Percentiles rank a stretch among this genome's conserved stretches.
phyloP scores from a whole-genome alignment of 192 early-diverging fungal species.

The Coemansia sp. region DNA sequence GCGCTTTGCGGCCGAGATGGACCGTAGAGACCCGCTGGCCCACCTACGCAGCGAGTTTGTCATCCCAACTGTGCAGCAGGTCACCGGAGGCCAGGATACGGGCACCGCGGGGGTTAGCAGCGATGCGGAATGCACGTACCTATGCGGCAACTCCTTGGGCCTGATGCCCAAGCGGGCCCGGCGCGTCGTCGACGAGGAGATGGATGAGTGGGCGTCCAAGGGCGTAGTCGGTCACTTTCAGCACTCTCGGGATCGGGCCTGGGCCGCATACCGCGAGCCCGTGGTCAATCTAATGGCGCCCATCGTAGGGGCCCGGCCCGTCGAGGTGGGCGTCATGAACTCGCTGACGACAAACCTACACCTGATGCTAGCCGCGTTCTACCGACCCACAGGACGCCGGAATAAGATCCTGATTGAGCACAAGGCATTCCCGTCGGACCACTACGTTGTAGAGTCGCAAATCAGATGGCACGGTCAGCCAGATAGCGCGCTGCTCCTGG shows the following conservation, averaged over 20 bases:
- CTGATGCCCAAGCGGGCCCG: slow-evolving; percentile 68
- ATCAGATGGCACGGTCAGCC: slow-evolving; percentile 76
- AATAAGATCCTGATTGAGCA: slow-evolving; percentile 87
- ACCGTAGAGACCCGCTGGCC: slow-evolving; percentile 54
- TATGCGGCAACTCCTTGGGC: slow-evolving; percentile 95
- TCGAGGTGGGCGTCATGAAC: slow-evolving; percentile 88
- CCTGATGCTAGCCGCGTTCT: slow-evolving; percentile 86
- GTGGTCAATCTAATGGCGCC: slow-evolving; percentile 68
- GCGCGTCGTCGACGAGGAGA: slow-evolving; percentile 72
- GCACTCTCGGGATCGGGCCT: slow-evolving; percentile 75
- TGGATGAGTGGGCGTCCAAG: slow-evolving; percentile 81
- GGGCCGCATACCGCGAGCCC: slow-evolving; percentile 76
- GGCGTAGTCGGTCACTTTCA: slow-evolving; percentile 87
- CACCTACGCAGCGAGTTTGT: slow-evolving; percentile 63
- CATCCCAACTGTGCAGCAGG: slow-evolving; percentile 55
- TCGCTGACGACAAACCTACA: slow-evolving; percentile 90
- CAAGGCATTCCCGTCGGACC: slow-evolving; percentile 93
- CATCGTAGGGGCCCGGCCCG: slow-evolving; percentile 60
- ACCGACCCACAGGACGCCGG: slow-evolving; percentile 66
- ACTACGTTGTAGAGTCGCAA: slow-evolving; percentile 89
- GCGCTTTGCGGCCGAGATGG: slow-evolving; percentile 57
- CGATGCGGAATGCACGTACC: slow-evolving; percentile 60
- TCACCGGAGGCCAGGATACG: slow-evolving; percentile 13
- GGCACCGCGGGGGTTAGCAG: no score
- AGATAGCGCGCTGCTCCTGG: slow-evolving; percentile 60